A percentile compares a stretch with the other conserved stretches of the same genome.
These are phyloP conservation scores for Lycium barbarum DNA, from an alignment of 257 asterid species.

Conservation along the genomic window DNA sequence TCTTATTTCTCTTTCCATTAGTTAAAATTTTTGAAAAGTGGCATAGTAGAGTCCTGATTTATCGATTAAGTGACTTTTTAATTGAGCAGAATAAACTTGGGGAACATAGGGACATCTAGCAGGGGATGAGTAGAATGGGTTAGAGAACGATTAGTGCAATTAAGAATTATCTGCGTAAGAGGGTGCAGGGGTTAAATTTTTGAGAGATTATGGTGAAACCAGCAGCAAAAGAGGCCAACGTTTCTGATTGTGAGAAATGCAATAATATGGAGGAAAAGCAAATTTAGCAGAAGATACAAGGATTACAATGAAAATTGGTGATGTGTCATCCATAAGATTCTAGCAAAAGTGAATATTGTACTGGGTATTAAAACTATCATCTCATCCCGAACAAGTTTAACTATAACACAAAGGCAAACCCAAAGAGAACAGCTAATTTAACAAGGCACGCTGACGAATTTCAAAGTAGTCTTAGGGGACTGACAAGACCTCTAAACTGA, in stretches of 20 bases:
- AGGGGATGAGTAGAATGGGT: not conserved
- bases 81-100: not conserved
- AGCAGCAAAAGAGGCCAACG: not conserved
- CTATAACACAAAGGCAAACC: not conserved
- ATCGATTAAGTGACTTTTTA: not conserved
- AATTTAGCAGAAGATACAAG: not conserved
- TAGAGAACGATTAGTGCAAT: not conserved
- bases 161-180: constrained; percentile 11
- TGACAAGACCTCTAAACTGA: not conserved
- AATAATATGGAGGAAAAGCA: not conserved
- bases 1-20: constrained; percentile 16
- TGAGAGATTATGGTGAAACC: not conserved
- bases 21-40: constrained; percentile 6
- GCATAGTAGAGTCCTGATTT: not conserved
- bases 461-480: not conserved
- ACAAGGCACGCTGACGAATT: not conserved
- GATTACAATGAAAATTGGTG: not conserved
- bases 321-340: not conserved
- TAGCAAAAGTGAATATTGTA: not conserved
- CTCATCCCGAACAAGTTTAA: not conserved
- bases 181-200: not conserved
- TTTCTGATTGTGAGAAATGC: not conserved
- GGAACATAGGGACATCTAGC: not conserved
- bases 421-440: not conserved
- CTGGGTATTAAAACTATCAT: not conserved